Evolutionary conservation across 163 green algal species (phyloP), one percentile per base, ranked within the genome.

Genomic region (Chloromonas sp.): DNA sequence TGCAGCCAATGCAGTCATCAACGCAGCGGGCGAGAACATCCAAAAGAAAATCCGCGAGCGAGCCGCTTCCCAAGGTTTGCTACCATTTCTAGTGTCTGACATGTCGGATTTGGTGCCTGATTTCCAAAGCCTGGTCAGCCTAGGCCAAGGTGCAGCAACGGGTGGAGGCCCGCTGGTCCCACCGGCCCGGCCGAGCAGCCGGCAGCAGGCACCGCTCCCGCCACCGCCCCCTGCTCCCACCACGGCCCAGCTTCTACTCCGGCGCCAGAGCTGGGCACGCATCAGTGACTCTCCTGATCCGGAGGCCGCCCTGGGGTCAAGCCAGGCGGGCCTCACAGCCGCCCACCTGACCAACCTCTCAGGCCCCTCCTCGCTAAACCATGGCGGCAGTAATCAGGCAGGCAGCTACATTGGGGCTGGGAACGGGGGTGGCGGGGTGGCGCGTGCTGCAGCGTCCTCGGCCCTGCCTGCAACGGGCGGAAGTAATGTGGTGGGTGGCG

Each of bases 1-100:
- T 0, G 89, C 89, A 1, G 89, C 89, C 1, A 91, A 88, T 1
- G 89, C 89, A 5, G 89, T 92, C 15, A 92, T 92, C 62, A 84
- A 85, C 2, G 89, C 89, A 1, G 89, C 89, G 0, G 89, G 89
- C 2, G 89, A 92, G 85, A 83, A 87, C 57, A 88, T 92, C 60
- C 86, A 91, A 84, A 80, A 81, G 71, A 82, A 86, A 3, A 90
- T 92, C 0, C 83, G 89, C 58, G 85, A 92, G 80, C 85, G 87
- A 15, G 87, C 89, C 14, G 79, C 82, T 36, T 36, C 36, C 3
- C 85, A 84, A 59, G 89, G 87, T 1, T 87, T 84, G 58, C 82
- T 92, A 60, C 89, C 89, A 0, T 92, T 92, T 81, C 79, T 91
- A 0, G 74, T 88, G 0, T 82, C 90, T 58, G 87, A 87, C 0